Conservation (phyloP, 352 stramenopile species). For the Pythium aquatile region DNA sequence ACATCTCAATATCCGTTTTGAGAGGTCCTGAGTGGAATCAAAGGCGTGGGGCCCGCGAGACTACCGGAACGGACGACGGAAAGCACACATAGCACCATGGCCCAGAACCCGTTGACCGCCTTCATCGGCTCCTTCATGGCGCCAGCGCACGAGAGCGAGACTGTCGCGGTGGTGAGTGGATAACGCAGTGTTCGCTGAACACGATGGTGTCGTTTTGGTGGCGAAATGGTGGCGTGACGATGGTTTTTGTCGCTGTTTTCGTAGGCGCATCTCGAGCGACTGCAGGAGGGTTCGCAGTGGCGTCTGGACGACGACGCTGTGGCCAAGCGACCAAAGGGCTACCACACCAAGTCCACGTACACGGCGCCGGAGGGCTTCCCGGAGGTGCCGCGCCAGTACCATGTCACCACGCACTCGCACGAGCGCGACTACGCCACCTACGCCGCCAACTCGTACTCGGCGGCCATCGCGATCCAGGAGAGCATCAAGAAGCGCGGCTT, state of each 20-base stretch:
- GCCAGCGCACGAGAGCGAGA: slow-evolving; percentile 44
- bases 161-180: slow-evolving; percentile 41
- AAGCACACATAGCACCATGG: slow-evolving; percentile 35
- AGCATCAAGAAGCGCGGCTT: slow-evolving; percentile 76
- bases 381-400: slow-evolving; percentile 79
- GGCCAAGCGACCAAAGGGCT: slow-evolving; percentile 51
- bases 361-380: slow-evolving; percentile 64
- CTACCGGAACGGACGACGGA: slow-evolving; percentile 23
- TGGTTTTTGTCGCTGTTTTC: background rate
- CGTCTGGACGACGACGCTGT: slow-evolving; percentile 62
- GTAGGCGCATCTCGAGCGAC: slow-evolving; percentile 48
- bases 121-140: slow-evolving; percentile 76
- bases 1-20: background rate
- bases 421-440: slow-evolving; percentile 76
- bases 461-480: slow-evolving; percentile 80
- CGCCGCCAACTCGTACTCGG: slow-evolving; percentile 84
- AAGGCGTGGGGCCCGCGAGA: slow-evolving; percentile 15
- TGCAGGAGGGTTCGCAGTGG: slow-evolving; percentile 61
- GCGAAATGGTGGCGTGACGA: background rate
- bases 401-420: slow-evolving; percentile 60
- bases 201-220: background rate
- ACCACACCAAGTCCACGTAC: slow-evolving; percentile 58
- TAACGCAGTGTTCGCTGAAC: background rate
- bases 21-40: slow-evolving; percentile 19
- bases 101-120: slow-evolving; percentile 61